Base-by-base conservation (phyloP, 306 rosid species). In the Delonix regia region DNA sequence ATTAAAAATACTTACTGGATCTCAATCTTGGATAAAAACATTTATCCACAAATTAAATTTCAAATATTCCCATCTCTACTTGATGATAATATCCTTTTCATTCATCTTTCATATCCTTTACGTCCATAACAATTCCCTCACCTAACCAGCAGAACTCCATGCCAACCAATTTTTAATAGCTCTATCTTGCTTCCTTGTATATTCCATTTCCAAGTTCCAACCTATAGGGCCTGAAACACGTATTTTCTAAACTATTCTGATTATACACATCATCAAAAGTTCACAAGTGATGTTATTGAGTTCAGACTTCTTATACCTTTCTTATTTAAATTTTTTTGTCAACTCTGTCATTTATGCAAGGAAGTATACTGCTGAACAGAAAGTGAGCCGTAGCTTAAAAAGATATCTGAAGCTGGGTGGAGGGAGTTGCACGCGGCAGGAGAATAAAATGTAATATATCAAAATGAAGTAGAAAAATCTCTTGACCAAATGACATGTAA, bases 401-500 rank as follows among this genome's bases (percentile, higher is more conserved):
- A 34, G 18, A 13, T 1, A 69, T 10, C 57, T 19, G n/a, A 21
- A 14, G 55, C 55, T 5, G 22, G 55, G 55, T 25, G 22, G 11
- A 30, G 60, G 48, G 18, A 69, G 51, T 11, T 57, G 18, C 71
- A 69, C 41, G 44, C 8, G 6, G 24, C 6, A 33, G 47, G 70
- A 44, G 42, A 69, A 71, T 73, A 71, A 80, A 60, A 38, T 39
- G 51, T 12, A 53, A 68, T 12, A 34, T 16, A 19, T 30, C 44
- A 74, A 74, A 79, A 30, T 55, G 16, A 19, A 30, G 47, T 39
- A 41, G 11, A 41, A 53, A 8, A 57, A 25, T 57, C 14, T 25
- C 25, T 27, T 25, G n/a, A 47, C 34, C n/a, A 60, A 48, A 56
- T 74, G 34, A 13, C 51, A 33, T 48, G 9, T 45, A 15, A 57